phyloP scores from a whole-genome alignment of 306 rosid species.

The Coriaria nepalensis region DNA sequence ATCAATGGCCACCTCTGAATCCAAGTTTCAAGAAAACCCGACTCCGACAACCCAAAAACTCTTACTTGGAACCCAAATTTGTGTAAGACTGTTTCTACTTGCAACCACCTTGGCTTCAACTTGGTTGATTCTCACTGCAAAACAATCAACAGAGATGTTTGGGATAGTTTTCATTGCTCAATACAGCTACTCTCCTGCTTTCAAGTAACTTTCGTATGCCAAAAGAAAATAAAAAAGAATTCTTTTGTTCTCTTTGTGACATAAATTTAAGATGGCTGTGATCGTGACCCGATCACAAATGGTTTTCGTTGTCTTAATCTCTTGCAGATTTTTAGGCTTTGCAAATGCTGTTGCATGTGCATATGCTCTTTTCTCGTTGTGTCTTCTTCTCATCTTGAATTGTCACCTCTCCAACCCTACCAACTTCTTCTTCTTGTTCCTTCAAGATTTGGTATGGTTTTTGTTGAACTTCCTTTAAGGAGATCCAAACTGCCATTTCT shows the following conservation, averaged over 20 bases:
- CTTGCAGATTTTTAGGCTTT: conserved; percentile 33
- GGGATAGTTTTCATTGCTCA: conserved; percentile 31
- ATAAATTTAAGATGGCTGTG: no score
- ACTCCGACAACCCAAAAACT: conserved; percentile 14
- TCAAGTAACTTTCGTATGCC: conserved; percentile 6
- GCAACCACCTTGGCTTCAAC: conserved; percentile 26
- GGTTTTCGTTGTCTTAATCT: not conserved
- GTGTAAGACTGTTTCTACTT: conserved; percentile 18
- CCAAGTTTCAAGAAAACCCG: conserved; percentile 18
- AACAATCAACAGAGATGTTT: conserved; percentile 14
- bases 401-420: conserved; percentile 14
- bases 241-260: no score
- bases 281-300: no score
- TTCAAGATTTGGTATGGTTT: conserved; percentile 39
- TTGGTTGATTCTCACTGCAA: conserved; percentile 27
- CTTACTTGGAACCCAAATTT: conserved; percentile 22
- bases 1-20: conserved; percentile 15
- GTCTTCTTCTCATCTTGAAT: conserved; percentile 12
- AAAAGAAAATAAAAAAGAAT: not conserved
- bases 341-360: conserved; percentile 37
- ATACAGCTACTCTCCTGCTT: conserved; percentile 30
- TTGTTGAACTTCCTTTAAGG: not conserved
- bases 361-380: conserved; percentile 17
- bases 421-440: conserved; percentile 27
- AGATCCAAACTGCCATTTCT: no score